phyloP scores from a whole-genome alignment of 192 early-diverging fungal species.

The Entomortierella lignicola region DNA sequence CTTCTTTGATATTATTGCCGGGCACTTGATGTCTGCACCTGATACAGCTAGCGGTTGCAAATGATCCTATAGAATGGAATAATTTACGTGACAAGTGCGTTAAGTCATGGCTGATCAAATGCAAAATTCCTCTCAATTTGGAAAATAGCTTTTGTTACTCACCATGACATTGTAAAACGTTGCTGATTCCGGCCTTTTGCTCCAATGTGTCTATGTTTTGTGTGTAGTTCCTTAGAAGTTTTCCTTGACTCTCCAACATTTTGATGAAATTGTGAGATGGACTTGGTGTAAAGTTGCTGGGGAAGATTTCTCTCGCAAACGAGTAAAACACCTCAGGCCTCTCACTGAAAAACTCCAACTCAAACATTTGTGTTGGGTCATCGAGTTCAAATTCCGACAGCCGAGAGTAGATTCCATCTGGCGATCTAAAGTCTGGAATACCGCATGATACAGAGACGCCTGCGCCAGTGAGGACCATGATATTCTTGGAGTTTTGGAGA shows the following conservation, averaged over 20 bases:
- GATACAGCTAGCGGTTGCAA: conserved; percentile 93
- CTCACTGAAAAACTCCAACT: conserved; percentile 89
- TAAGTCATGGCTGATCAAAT: not conserved
- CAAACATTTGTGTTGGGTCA: conserved; percentile 97
- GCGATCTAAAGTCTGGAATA: conserved; percentile 96
- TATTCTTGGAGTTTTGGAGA: conserved; percentile 69
- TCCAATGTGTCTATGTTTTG: conserved; percentile 99
- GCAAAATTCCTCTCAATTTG: not conserved
- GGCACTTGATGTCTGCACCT: conserved; percentile 80
- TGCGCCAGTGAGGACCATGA: conserved; percentile 93
- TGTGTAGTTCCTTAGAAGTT: conserved; percentile 94
- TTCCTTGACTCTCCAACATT: conserved; percentile 84
- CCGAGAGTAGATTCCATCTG: conserved; percentile 90
- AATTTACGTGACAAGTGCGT: not conserved
- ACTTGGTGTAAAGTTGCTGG: conserved; percentile 88
- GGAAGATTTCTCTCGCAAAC: conserved; percentile 92
- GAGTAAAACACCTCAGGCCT: conserved; percentile 95
- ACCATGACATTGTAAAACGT: conserved; percentile 92
- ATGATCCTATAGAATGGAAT: conserved; percentile 71
- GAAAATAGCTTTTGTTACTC: not conserved
- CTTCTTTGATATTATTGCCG: conserved; percentile 83
- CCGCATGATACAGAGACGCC: conserved; percentile 95
- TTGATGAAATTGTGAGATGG: conserved; percentile 91
- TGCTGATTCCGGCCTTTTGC: conserved; percentile 83
- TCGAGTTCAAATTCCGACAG: conserved; percentile 91